Evolutionary conservation across 345 rosid species (phyloP), one percentile per base, ranked within the genome.

Genomic region (Heritiera littoralis): DNA sequence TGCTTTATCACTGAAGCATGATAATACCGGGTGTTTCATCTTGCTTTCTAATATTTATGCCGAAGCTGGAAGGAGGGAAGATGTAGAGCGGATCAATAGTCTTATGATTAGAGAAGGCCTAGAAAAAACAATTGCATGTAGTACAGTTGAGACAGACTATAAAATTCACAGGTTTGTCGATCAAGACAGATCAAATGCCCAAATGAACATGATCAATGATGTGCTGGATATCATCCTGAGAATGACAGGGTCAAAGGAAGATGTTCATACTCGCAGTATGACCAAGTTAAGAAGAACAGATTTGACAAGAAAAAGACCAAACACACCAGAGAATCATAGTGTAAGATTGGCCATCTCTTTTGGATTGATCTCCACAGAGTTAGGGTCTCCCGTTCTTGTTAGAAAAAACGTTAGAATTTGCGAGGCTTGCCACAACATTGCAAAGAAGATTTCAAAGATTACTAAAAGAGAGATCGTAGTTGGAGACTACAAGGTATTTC

Each of bases 11-110:
- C 32, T 83, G 23, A 85, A 88, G 40, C 94, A 90, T 49, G 91
- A 90, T 70, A 94, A 92, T 74, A 92, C 94, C 13, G 95, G 98
- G 28, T 92, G 93, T 79, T 92, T 87, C 65, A 77, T 92, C 79
- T 79, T 92, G 84, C 90, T 94, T 20, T 82, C 94, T 15, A 91
- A 87, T 55, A 88, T 94, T 94, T 92, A 91, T 78, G 88, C 91
- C 9, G 91, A 94, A 85, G 90, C 95, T 60, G 95, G 92, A 75
- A 89, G 90, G 76, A 86, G 89, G 92, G 90, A 89, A 72, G 93
- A 92, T 79, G 90, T 84, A 5, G 80, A 91, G 52, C 77, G 85
- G 79, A 89, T 90, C 12, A 88, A 87, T 82, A 74, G 38, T 55
- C 77, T 86, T 11, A 91, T 94, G 97, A 79, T 84, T 83, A 76